phyloP scores from a whole-genome alignment of 371 early-diverging fungal species.

The Pancytospora philotis region DNA sequence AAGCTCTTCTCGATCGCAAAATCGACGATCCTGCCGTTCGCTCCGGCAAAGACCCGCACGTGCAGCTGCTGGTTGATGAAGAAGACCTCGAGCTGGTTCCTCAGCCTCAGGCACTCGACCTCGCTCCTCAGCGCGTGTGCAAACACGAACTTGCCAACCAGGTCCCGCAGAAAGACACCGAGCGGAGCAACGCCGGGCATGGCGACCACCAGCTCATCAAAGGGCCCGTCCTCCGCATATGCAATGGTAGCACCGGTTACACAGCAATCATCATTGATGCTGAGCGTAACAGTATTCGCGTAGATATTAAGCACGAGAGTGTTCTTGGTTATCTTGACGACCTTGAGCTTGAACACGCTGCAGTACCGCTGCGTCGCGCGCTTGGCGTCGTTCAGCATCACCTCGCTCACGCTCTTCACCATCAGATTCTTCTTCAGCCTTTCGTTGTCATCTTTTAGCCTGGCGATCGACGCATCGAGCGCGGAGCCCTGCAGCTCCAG shows the following conservation, averaged over 20 bases:
- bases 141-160: background rate
- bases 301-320: background rate
- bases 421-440: constrained; percentile 9
- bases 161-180: background rate
- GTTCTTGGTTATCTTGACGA: background rate
- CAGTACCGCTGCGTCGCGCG: background rate
- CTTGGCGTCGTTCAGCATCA: constrained; percentile 3
- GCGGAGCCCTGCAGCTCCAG: background rate
- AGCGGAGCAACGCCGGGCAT: background rate
- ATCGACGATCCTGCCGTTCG: background rate
- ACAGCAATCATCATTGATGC: background rate
- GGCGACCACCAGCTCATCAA: background rate
- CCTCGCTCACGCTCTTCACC: constrained; percentile 16
- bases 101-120: background rate
- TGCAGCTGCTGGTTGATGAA: background rate
- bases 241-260: background rate
- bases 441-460: background rate
- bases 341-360: constrained; percentile 4
- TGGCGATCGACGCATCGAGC: background rate
- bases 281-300: background rate
- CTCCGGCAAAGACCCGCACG: background rate
- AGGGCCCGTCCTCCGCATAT: background rate
- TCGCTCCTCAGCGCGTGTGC: background rate
- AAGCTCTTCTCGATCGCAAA: background rate
- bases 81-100: background rate